A percentile compares a stretch with the other conserved stretches of the same genome.
Evolutionary conservation across 371 early-diverging fungal species (phyloP).

Genomic region (Lichtheimia ramosa): DNA sequence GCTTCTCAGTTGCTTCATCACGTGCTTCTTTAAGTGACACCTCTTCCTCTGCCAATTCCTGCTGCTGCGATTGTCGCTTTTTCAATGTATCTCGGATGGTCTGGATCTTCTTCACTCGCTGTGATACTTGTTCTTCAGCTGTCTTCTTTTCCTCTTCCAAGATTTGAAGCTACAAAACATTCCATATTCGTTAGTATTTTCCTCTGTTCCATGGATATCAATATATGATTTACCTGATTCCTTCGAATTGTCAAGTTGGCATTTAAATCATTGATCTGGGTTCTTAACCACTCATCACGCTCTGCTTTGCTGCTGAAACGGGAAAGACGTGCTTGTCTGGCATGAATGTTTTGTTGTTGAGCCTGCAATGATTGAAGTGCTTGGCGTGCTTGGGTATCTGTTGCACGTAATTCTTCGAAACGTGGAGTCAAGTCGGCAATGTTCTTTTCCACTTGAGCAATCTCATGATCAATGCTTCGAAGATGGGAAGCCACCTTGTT

Average conservation of each 20-base stretch:
- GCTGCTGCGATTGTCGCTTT: conserved; percentile 31
- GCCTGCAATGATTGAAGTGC: conserved; percentile 33
- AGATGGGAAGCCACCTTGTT: conserved; percentile 42
- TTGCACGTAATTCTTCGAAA: conserved; percentile 45
- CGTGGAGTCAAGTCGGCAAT: conserved; percentile 54
- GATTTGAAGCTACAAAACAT: conserved; percentile 11
- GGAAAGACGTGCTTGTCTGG: conserved; percentile 82
- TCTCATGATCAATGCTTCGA: conserved; percentile 52
- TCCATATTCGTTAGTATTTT: neutral
- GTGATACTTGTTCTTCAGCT: conserved; percentile 25
- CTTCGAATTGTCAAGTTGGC: conserved; percentile 47
- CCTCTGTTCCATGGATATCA: too few relatives aligned
- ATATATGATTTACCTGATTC: conserved; percentile 34
- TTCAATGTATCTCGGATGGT: conserved; percentile 44
- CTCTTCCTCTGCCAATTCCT: conserved; percentile 32
- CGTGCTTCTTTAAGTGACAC: conserved; percentile 34
- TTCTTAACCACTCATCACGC: conserved; percentile 75
- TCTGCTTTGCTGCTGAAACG: conserved; percentile 71
- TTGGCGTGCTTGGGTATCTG: conserved; percentile 29
- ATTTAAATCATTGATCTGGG: conserved; percentile 67
- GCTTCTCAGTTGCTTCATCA: conserved; percentile 67
- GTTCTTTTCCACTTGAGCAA: conserved; percentile 55
- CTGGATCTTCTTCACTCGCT: conserved; percentile 29
- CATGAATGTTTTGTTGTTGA: conserved; percentile 63
- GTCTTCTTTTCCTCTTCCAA: conserved; percentile 31